Evolutionary conservation across 306 rosid species (phyloP), one percentile per base, ranked within the genome.

Genomic region (Rosa lucieae): DNA sequence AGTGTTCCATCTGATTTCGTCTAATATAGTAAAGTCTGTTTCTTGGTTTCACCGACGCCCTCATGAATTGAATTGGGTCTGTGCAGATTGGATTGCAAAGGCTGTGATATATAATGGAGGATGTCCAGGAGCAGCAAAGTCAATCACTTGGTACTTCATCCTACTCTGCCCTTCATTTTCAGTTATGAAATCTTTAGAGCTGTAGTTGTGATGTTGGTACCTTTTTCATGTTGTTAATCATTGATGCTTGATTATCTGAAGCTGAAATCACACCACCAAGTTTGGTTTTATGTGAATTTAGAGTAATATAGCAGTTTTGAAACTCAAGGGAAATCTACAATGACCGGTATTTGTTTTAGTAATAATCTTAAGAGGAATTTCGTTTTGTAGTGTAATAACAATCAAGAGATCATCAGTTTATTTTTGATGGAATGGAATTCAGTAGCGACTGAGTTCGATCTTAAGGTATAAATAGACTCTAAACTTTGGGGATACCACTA

Each of bases 41-140:
- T 32, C 35, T 32, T 32, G 1, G 3, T 32, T 32, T 32, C 35
- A 32, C 35, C 1, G 35, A 32, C 35, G 35, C 35, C 35, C 29
- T 29, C 35, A 32, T 32, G 62, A n/a, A n/a, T 37, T 43, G 5
- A 56, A 29, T 84, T 79, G 44, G 77, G 72, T 63, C 0, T 15
- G 0, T 77, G 79, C 67, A 75, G 86, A 58, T 77, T 49, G 42
- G 46, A n/a, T 46, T 39, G 13, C 17, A 46, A 39, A 15, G 56
- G 37, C 44, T 72, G 81, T 53, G 51, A 56, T 59, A 13, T 35
- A 32, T n/a, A 58, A 92, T 92, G 97, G 91, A 83, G 47, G 90
- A 87, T 70, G 82, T 78, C 86, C 86, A 86, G 78, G 89, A 82
- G 73, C 70, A 82, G 78, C 87, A 85, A 79, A 69, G 83, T 72